A percentile compares a stretch with the other conserved stretches of the same genome.
Conservation (phyloP, 306 rosid species). For the Glycine tomentella region DNA sequence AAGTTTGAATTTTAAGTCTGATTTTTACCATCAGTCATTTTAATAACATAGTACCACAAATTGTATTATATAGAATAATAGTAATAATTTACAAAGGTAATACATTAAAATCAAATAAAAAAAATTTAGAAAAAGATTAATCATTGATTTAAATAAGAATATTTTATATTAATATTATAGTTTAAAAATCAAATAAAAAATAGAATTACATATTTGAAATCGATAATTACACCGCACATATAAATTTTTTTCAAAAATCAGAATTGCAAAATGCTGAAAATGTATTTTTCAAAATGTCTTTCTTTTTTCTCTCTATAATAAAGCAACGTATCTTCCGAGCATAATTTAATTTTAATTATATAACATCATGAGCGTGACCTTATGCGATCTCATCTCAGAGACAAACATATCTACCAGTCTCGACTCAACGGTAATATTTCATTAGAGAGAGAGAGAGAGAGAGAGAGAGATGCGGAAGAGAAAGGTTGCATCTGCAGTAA, state of each 20-base stretch:
- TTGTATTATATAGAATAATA: background rate
- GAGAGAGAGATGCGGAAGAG: conserved; percentile 55
- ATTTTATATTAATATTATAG: no score
- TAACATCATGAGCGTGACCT: no score
- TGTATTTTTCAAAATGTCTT: no score
- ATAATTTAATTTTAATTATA: background rate
- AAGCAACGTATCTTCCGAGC: background rate
- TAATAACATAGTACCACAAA: background rate
- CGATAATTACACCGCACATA: background rate
- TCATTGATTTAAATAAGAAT: no score
- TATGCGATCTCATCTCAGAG: no score
- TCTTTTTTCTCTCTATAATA: background rate
- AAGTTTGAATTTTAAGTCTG: no score
- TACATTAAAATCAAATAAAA: background rate
- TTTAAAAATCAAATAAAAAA: no score
- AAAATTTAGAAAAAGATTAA: no score
- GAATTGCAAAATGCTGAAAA: background rate
- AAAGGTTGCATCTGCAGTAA: conserved; percentile 41
- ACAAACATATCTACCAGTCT: no score
- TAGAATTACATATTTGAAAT: background rate
- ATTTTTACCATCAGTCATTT: background rate
- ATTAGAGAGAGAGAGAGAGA: no score
- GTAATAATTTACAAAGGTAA: background rate
- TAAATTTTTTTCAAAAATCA: background rate
- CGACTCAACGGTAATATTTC: conserved; percentile 89